Percentiles rank a stretch among this genome's conserved stretches.
Conservation (phyloP, 2,329 filamentous ascomycete species). For the Rugonectria rugulosa region DNA sequence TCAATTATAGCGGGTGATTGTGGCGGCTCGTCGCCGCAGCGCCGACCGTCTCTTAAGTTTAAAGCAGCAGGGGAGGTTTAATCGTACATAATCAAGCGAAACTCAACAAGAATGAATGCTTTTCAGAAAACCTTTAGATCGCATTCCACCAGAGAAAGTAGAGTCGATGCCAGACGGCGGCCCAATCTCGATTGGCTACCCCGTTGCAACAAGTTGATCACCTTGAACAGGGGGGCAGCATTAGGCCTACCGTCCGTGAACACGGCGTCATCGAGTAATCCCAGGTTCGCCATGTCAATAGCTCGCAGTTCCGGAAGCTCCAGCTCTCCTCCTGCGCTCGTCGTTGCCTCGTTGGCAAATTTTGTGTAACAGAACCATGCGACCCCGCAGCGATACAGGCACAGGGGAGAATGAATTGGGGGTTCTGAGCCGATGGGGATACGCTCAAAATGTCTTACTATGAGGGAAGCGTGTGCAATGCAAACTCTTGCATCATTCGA, state of each 20-base stretch:
- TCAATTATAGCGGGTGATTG: too few species aligned
- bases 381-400: background rate
- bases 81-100: too few species aligned
- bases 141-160: background rate
- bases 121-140: background rate
- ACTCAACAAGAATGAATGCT: too few species aligned
- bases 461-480: background rate
- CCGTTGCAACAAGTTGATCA: background rate
- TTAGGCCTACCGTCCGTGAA: background rate
- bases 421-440: background rate
- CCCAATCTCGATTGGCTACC: background rate
- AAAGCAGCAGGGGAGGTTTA: too few species aligned
- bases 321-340: background rate
- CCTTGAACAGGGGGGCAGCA: background rate
- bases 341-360: background rate
- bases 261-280: background rate
- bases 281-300: background rate
- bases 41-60: too few species aligned
- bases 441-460: background rate
- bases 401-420: background rate
- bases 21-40: too few species aligned
- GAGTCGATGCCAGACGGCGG: background rate
- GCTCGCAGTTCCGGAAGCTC: background rate
- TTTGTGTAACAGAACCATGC: background rate
- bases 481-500: background rate